Base-by-base conservation (phyloP, 371 early-diverging fungal genomes). In the Cokeromyces recurvatus region DNA sequence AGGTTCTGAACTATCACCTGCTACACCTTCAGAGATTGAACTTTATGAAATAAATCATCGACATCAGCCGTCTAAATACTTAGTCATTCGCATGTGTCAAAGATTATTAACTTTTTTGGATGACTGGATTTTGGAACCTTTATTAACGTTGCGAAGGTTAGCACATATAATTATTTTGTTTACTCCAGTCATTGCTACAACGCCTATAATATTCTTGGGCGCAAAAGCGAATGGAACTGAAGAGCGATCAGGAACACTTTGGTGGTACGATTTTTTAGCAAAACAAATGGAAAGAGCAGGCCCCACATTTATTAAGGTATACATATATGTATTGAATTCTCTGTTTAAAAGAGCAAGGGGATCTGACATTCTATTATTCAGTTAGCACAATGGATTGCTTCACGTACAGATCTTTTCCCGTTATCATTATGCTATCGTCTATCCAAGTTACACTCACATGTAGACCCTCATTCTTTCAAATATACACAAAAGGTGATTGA, bases 311-410 rank as follows among this genome's bases (percentile, higher is more conserved):
- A 93, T 96, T 55, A 95, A 96, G 70, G 85, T 79, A 63, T 47
- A n/a, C 15, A 43, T 10, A 22, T 16, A 20, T 14, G 7, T 24
- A 32, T 34, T 45, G n/a, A 31, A 8, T 15, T 39, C 17, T 17
- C 23, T 36, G 7, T 25, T 10, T 36, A 15, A 19, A 27, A 27
- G 11, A 27, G n/a, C n/a, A n/a, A n/a, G n/a, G n/a, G n/a, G n/a
- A n/a, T 34, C 14, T 8, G 22, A 11, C 22, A 43, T 32, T 25
- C 9, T 58, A 32, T 57, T n/a, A n/a, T n/a, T n/a, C n/a, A 89
- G 86, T 66, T 99, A 7, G 89, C 91, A 1, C 99, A 99, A 77
- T 99, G 95, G 94, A 91, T 95, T 5, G 89, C 93, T 14, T 91
- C 95, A 14, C 75, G 98, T 32, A 78, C 87, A 9, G 99, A 99